Conservation (phyloP, 495 filamentous ascomycete genomes). For the Penicillium cosmopolitanum region DNA sequence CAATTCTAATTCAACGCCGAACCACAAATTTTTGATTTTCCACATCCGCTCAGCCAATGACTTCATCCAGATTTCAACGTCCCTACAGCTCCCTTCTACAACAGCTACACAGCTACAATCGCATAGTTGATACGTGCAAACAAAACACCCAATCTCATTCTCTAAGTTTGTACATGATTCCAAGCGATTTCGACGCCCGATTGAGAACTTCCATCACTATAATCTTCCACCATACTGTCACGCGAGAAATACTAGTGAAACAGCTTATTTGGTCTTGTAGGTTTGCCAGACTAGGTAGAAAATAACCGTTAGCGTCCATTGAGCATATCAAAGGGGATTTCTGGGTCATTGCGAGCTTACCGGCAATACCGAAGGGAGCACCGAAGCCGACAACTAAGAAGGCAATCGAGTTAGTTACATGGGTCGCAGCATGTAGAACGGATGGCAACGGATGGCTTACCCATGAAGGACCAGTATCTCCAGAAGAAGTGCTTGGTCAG, state of each 20-base stretch:
- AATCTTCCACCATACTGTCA: slow-evolving; percentile 24
- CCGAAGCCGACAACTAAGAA: slow-evolving; percentile 71
- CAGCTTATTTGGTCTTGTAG: slow-evolving; percentile 63
- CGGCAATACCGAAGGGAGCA: slow-evolving; percentile 77
- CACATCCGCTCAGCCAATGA: slow-evolving; percentile 50
- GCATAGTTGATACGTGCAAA: slow-evolving; percentile 14
- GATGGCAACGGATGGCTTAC: slow-evolving; percentile 49
- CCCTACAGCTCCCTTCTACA: slow-evolving; percentile 19
- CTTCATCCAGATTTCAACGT: slow-evolving; percentile 53
- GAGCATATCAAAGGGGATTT: neutral
- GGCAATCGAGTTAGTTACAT: slow-evolving; percentile 31
- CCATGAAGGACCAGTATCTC: slow-evolving; percentile 81
- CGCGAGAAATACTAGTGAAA: slow-evolving; percentile 21
- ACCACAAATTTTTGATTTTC: slow-evolving; percentile 52
- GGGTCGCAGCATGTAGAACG: neutral
- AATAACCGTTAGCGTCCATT: slow-evolving; percentile 29
- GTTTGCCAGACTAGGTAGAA: slow-evolving; percentile 76
- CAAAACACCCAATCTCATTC: slow-evolving; percentile 37
- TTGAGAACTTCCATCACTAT: slow-evolving; percentile 29
- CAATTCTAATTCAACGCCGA: slow-evolving; percentile 36
- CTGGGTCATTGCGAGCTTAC: slow-evolving; percentile 55
- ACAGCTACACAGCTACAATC: slow-evolving; percentile 30
- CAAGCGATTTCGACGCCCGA: slow-evolving; percentile 29
- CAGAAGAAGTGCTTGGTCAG: slow-evolving; percentile 79
- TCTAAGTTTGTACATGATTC: slow-evolving; percentile 51